Base-by-base conservation (phyloP, 2,329 filamentous ascomycete genomes). In the Moelleriella libera region DNA sequence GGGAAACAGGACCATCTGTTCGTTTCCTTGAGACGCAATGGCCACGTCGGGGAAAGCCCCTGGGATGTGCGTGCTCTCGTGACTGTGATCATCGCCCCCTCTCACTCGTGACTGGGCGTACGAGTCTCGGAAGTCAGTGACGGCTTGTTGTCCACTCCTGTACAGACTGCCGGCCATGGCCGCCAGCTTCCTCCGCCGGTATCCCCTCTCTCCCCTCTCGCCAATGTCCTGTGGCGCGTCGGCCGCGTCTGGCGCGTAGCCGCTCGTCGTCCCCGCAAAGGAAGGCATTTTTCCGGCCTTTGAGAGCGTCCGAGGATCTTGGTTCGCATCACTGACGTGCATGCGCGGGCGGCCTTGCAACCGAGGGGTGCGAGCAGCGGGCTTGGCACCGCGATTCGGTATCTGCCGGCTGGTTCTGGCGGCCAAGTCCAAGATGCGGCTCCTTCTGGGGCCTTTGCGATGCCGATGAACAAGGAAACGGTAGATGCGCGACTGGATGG, bases 1-100 rank as follows among this genome's bases (percentile, higher is more conserved):
- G 0, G 92, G 92, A 55, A 98, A 98, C 29, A 98, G 63, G 8
- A 98, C 79, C 81, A 98, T 87, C 67, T 97, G 87, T 62, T 96
- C 88, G 50, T 88, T 78, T 10, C 87, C 89, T 51, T 80, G 82
- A 9, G 80, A 76, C 12, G 84, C 78, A 50, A 95, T 85, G n/a
- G 83, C 78, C 14, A 87, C 84, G 55, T 95, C 83, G 0, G 88
- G 87, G 58, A 94, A 96, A 1, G 83, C 79, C 1, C 83, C 85
- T 0, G 87, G 83, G 31, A 86, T 84, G 43, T 66, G 62, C 45
- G 59, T 59, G 40, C 59, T 60, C 7, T 61, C 57, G 32, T 62
- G 54, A 11, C 63, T 58, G 7, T 53, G 48, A 4, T 55, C 56
- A 12, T 64, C 59, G n/a, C 58, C 43, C 3, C 57, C 59, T 9